Conservation (phyloP, 345 rosid species). For the Lepidium didymum region DNA sequence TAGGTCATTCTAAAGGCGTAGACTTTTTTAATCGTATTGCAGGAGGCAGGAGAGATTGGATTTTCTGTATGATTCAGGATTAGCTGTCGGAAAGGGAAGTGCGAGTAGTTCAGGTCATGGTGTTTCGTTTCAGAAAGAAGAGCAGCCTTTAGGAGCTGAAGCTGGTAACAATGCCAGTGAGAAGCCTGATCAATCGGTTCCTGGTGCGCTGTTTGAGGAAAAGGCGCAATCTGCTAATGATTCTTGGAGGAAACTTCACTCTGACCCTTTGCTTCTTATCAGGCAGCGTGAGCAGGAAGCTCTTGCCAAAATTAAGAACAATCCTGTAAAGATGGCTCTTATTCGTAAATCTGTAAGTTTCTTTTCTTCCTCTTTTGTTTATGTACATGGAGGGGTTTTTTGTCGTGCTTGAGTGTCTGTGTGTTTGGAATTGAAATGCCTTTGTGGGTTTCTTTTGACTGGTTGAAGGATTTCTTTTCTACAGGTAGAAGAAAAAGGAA, state of each 20-base stretch:
- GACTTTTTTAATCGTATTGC: slow-evolving; percentile 1
- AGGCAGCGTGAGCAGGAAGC: slow-evolving; percentile 96
- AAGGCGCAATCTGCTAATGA: slow-evolving; percentile 78
- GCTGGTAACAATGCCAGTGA: slow-evolving; percentile 12
- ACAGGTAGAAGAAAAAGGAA: slow-evolving; percentile 47
- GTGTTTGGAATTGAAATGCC: not conserved
- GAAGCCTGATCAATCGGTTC: slow-evolving; percentile 41
- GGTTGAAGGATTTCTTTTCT: not conserved
- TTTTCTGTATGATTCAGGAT: slow-evolving; percentile 85
- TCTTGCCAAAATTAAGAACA: slow-evolving; percentile 84
- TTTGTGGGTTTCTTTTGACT: not conserved
- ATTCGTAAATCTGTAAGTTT: slow-evolving; percentile 76
- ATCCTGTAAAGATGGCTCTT: slow-evolving; percentile 85
- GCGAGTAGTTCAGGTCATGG: slow-evolving; percentile 41
- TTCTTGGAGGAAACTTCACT: slow-evolving; percentile 88
- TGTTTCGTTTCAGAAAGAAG: slow-evolving; percentile 67
- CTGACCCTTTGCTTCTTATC: slow-evolving; percentile 87
- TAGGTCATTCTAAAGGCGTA: not conserved
- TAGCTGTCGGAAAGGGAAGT: slow-evolving; percentile 71
- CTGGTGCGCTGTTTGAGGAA: slow-evolving; percentile 88
- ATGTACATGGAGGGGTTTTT: not conserved
- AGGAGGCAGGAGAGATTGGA: slow-evolving; percentile 97
- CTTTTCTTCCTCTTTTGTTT: not conserved
- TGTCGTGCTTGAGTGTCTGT: not conserved
- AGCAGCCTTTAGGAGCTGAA: slow-evolving; percentile 36